These are phyloP conservation scores for Nitzschia putrida DNA, from an alignment of 108 stramenopile genomes.

Conservation along the genomic window DNA sequence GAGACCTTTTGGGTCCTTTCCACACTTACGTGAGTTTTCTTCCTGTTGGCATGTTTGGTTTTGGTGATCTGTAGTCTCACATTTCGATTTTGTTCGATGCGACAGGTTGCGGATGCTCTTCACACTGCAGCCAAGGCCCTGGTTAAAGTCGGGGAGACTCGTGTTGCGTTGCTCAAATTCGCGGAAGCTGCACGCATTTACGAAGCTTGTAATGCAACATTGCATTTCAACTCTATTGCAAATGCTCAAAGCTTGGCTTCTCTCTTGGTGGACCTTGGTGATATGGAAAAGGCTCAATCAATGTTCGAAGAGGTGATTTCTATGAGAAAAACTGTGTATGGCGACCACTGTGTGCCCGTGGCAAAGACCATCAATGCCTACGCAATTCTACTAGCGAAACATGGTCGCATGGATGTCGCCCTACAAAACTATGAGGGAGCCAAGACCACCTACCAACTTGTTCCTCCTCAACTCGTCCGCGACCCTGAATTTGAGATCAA, in stretches of 20 bases:
- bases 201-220: conserved; percentile 75
- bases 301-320: conserved; percentile 85
- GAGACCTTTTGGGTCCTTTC: conserved; percentile 63
- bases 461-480: conserved; percentile 54
- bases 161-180: conserved; percentile 74
- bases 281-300: conserved; percentile 73
- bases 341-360: conserved; percentile 67
- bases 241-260: conserved; percentile 82
- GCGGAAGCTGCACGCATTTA: conserved; percentile 82
- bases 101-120: conserved; percentile 62
- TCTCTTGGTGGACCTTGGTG: conserved; percentile 78
- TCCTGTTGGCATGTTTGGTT: not conserved
- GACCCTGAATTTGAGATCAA: conserved; percentile 79
- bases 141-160: conserved; percentile 72
- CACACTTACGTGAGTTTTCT: conserved; percentile 50
- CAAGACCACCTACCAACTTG: conserved; percentile 53
- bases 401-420: conserved; percentile 82
- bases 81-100: not conserved
- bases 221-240: conserved; percentile 80
- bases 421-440: conserved; percentile 76
- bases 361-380: conserved; percentile 89
- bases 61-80: not conserved
- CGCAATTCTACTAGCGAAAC: conserved; percentile 85
- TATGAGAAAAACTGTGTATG: conserved; percentile 73
- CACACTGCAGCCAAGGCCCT: conserved; percentile 78